Base-by-base conservation (phyloP, 192 early-diverging fungal genomes). In the Spizellomyces sp. region DNA sequence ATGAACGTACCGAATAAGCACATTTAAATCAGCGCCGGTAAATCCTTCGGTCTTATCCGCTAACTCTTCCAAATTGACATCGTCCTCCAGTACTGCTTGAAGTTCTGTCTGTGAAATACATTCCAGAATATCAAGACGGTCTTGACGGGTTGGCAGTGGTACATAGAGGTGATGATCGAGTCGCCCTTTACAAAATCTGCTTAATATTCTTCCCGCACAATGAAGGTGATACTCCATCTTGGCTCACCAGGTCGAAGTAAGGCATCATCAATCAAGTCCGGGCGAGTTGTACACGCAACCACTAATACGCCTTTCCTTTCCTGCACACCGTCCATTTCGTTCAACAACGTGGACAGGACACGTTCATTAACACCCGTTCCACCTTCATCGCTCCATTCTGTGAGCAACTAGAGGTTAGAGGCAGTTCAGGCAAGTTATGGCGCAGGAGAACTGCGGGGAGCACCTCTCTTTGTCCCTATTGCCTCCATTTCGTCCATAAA, bases 281-380 rank as follows among this genome's bases (percentile, higher is more conserved):
- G 90, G 60, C 88, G 80, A 74, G 91, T 96, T 2, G 98, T 98
- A 14, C 83, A 73, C 55, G 88, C 90, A 36, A 98, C 82, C 3
- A 95, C 88, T 52, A 98, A 77, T 3, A 99, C 94, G 0, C 90
- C 91, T 7, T 84, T 81, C 15, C 88, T 84, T 22, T 87, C 91
- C 50, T 92, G 85, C 7, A 99, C 90, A 45, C 98, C 98, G 77
- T 99, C 98, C 90, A 99, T 94, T 79, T 99, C 98, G 69, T 99
- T 99, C 74, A 91, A 69, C 48, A 92, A 75, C 9, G 82, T 94
- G 19, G 94, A 96, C 8, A 99, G 82, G 1, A 98, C 88, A 15
- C 96, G 88, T 75, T 96, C 91, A 73, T 90, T 90, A 0, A 97
- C 90, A 0, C 93, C 91, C 5, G 86, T 87, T 21, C 84, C 77